phyloP scores from a whole-genome alignment of 2,329 filamentous ascomycete species.

The Myriangium duriaei region DNA sequence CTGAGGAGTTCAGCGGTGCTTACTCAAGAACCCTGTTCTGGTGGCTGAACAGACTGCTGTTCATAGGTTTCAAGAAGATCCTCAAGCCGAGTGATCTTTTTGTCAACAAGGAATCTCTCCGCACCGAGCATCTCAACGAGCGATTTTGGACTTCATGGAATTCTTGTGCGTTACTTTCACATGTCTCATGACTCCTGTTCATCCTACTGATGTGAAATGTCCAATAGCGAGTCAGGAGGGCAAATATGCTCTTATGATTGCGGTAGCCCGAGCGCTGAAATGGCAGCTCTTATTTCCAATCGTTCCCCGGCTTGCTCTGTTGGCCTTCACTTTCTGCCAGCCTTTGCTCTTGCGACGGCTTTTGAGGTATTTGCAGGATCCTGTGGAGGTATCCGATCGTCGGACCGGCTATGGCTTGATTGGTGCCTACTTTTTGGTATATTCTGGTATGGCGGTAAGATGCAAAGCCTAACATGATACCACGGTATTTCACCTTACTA shows the following conservation, averaged over 20 bases:
- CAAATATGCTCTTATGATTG: no score
- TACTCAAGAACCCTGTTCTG: constrained; percentile 7
- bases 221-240: no score
- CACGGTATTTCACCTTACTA: no score
- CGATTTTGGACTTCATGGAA: no score
- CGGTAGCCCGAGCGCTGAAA: constrained; percentile 5
- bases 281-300: constrained; percentile 20
- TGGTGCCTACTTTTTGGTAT: constrained; percentile 24
- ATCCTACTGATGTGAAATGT: no score
- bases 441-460: constrained; percentile 20
- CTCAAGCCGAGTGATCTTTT: constrained; percentile 7
- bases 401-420: constrained; percentile 20
- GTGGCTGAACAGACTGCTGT: constrained; percentile 10
- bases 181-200: no score
- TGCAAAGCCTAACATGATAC: not conserved
- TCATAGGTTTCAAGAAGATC: constrained; percentile 1
- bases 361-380: constrained; percentile 2
- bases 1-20: constrained; percentile 9
- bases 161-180: no score
- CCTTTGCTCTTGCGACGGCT: constrained; percentile 8
- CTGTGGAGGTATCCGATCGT: not conserved
- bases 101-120: no score
- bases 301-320: constrained; percentile 9
- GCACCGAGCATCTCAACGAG: no score
- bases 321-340: constrained; percentile 9